A percentile compares a stretch with the other conserved stretches of the same genome.
phyloP scores from a whole-genome alignment of 345 rosid species.

The Euclidium syriacum region DNA sequence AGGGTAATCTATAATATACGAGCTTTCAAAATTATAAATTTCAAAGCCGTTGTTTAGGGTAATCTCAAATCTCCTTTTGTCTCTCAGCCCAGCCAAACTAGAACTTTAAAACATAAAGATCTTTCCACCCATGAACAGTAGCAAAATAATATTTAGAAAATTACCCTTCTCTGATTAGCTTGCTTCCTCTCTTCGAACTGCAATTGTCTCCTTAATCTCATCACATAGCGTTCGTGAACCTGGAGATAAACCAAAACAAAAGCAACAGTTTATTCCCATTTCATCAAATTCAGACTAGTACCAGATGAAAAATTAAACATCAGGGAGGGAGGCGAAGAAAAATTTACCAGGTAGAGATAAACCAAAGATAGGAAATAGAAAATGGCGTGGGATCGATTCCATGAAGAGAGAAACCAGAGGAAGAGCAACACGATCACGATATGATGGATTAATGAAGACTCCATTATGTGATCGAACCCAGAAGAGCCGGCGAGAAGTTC shows the following conservation, averaged over 20 bases:
- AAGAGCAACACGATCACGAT: constrained; percentile 57
- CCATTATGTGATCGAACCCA: constrained; percentile 23
- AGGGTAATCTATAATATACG: too few species aligned
- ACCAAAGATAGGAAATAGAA: constrained; percentile 54
- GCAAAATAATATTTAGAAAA: background rate
- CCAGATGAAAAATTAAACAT: background rate
- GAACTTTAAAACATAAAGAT: background rate
- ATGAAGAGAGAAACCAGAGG: constrained; percentile 61
- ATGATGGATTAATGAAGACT: constrained; percentile 66
- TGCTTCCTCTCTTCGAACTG: constrained; percentile 68
- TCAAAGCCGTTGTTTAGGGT: background rate
- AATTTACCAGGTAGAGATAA: constrained; percentile 71
- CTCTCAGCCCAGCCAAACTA: background rate
- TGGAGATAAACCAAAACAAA: constrained; percentile 11
- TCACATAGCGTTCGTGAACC: constrained; percentile 77
- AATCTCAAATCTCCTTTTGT: background rate
- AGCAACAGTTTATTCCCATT: background rate
- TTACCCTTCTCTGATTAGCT: constrained; percentile 76
- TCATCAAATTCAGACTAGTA: background rate
- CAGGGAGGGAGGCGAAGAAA: background rate
- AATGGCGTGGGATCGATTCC: constrained; percentile 46
- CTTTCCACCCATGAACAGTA: constrained; percentile 10
- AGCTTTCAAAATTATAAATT: background rate
- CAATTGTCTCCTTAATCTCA: constrained; percentile 56
- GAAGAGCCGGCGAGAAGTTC: background rate